These are phyloP conservation scores for Hanseniaspora occidentalis DNA, from an alignment of 805 yeast genomes.

Conservation along the genomic window DNA sequence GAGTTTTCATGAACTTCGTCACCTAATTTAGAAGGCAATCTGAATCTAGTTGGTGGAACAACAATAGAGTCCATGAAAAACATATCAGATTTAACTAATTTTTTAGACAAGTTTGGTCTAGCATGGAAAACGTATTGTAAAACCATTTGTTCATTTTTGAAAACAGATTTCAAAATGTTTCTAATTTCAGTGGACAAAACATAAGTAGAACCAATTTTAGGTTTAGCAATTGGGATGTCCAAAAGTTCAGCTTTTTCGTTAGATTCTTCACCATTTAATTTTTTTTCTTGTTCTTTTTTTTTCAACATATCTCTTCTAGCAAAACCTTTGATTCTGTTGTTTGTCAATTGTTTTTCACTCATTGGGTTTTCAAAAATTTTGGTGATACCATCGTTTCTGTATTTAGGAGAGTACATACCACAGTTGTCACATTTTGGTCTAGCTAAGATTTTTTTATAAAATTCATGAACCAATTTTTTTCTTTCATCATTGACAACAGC, in stretches of 20 bases:
- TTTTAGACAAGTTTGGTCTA: constrained; percentile 44
- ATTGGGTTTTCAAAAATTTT: constrained; percentile 85
- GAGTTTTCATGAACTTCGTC: constrained; percentile 93
- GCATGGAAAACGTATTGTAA: constrained; percentile 71
- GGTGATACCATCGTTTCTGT: constrained; percentile 88
- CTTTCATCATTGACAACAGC: constrained; percentile 84
- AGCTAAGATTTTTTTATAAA: constrained; percentile 57
- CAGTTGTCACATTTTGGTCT: constrained; percentile 93
- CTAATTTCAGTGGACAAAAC: constrained; percentile 80
- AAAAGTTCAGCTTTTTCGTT: constrained; percentile 8
- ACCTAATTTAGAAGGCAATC: constrained; percentile 93
- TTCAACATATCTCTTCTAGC: constrained; percentile 60
- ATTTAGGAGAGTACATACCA: constrained; percentile 87
- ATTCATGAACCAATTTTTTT: constrained; percentile 56
- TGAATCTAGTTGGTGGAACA: constrained; percentile 94
- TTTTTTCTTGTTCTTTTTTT: constrained; percentile 21
- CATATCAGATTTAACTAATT: constrained; percentile 53
- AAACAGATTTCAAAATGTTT: constrained; percentile 63
- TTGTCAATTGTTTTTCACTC: constrained; percentile 65
- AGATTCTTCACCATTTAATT: constrained; percentile 18
- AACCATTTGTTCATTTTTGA: constrained; percentile 57
- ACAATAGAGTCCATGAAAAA: constrained; percentile 81
- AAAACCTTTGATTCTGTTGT: constrained; percentile 74
- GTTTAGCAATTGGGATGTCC: constrained; percentile 39
- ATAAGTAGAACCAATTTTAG: constrained; percentile 67